Evolutionary conservation across 306 rosid genomes (phyloP).

Genomic region (Datisca glomerata): DNA sequence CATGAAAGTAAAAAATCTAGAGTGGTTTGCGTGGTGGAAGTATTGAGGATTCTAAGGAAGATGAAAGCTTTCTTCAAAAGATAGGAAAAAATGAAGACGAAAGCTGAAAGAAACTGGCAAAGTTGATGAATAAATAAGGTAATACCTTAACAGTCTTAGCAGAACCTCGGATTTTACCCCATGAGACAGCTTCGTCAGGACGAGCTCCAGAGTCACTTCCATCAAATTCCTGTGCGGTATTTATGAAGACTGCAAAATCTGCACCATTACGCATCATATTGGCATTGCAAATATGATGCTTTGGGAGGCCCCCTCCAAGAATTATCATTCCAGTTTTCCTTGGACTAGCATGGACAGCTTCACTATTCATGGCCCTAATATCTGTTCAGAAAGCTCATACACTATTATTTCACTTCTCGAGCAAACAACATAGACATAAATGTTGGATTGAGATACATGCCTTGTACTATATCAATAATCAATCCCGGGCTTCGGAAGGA

Average conservation of each 20-base stretch:
- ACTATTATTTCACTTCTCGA: conserved; percentile 6
- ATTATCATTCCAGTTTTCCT: conserved; percentile 89
- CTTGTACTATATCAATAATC: conserved; percentile 69
- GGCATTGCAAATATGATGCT: conserved; percentile 99
- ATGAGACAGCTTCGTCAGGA: conserved; percentile 93
- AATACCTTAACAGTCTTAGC: conserved; percentile 84
- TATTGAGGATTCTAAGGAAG: background rate
- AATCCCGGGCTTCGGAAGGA: conserved; percentile 75
- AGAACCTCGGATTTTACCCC: conserved; percentile 84
- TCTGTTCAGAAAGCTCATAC: conserved; percentile 39
- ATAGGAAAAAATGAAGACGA: background rate
- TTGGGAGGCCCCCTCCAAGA: conserved; percentile 93
- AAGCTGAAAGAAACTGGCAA: background rate
- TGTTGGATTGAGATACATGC: conserved; percentile 15
- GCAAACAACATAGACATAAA: conserved; percentile 1
- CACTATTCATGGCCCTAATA: conserved; percentile 78
- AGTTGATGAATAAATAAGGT: conserved; percentile 1
- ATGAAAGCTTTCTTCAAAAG: background rate
- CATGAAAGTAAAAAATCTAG: no score
- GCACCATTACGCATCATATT: conserved; percentile 98
- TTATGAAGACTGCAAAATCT: conserved; percentile 78
- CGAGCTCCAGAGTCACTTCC: conserved; percentile 95
- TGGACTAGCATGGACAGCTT: conserved; percentile 79
- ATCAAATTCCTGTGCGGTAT: conserved; percentile 90
- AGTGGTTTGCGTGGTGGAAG: no score